Evolutionary conservation across 2,329 filamentous ascomycete genomes (phyloP).

Genomic region (Myrmaecium sp.): DNA sequence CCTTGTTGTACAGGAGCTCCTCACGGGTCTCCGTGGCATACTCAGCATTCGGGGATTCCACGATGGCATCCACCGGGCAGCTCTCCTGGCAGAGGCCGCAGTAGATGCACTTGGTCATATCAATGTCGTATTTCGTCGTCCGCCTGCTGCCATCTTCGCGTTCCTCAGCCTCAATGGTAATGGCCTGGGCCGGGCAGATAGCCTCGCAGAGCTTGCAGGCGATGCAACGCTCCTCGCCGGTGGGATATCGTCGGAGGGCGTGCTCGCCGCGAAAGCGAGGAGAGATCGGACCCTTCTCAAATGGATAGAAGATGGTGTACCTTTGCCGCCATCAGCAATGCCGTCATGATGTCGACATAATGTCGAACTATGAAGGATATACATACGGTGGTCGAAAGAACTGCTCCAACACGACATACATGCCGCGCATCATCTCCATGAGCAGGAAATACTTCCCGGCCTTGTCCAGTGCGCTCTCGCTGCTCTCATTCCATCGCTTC

Average conservation of each 20-base stretch:
- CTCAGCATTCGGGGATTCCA: conserved; percentile 58
- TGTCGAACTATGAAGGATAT: too few species aligned
- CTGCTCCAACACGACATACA: conserved; percentile 96
- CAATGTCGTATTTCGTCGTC: conserved; percentile 95
- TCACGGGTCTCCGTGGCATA: conserved; percentile 69
- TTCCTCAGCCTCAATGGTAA: conserved; percentile 98
- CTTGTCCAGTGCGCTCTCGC: conserved; percentile 63
- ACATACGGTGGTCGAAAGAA: conserved; percentile 96
- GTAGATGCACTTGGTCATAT: conserved; percentile 99
- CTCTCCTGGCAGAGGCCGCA: conserved; percentile 98
- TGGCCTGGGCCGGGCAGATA: conserved; percentile 92
- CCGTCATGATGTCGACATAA: too few species aligned
- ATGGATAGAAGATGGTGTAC: conserved; percentile 97
- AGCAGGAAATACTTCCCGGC: conserved; percentile 88
- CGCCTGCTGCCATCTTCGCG: conserved; percentile 87
- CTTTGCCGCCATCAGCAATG: conserved; percentile 39
- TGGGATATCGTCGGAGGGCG: conserved; percentile 87
- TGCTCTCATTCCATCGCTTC: conserved; percentile 63
- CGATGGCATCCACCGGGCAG: conserved; percentile 92
- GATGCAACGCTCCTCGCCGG: conserved; percentile 96
- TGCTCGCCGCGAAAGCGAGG: conserved; percentile 97
- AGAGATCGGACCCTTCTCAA: conserved; percentile 97
- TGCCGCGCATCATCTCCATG: conserved; percentile 89
- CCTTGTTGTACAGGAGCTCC: conserved; percentile 95
- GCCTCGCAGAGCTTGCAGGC: conserved; percentile 99